A percentile compares a stretch with the other conserved stretches of the same genome.
Evolutionary conservation across 129 eudicot species (phyloP).

Genomic region (Deinandra increscens): DNA sequence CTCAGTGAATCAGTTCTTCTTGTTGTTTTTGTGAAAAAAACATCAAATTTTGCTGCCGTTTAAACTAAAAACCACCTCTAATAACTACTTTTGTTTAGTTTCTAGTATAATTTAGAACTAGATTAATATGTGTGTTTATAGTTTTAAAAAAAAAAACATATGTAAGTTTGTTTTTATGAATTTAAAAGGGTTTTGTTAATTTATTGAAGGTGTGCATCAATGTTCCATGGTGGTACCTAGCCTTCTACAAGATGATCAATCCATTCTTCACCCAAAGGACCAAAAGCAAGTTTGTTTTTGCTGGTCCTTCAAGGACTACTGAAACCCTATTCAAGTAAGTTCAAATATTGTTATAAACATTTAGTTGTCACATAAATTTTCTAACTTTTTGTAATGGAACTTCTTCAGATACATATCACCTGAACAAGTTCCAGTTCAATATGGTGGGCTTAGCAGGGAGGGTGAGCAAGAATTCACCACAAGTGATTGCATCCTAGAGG

Average conservation of each 20-base stretch:
- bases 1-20: neutral
- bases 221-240: constrained; percentile 95
- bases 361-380: neutral
- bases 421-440: constrained; percentile 76
- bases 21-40: too few relatives aligned
- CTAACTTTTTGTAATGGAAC: neutral
- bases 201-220: constrained; percentile 66
- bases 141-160: too few relatives aligned
- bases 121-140: too few relatives aligned
- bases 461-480: constrained; percentile 66
- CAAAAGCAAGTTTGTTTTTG: constrained; percentile 92
- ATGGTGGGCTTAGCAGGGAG: constrained; percentile 78
- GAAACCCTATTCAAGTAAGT: constrained; percentile 84
- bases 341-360: neutral
- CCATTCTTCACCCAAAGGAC: constrained; percentile 87
- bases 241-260: constrained; percentile 78
- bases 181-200: constrained; percentile 11
- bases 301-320: constrained; percentile 73
- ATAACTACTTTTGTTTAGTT: too few relatives aligned
- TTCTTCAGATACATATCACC: constrained; percentile 69
- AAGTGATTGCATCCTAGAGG: constrained; percentile 57
- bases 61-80: too few relatives aligned
- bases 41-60: too few relatives aligned
- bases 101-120: too few relatives aligned
- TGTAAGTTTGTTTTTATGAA: too few relatives aligned